Base-by-base conservation (phyloP, 2,329 filamentous ascomycete species). In the Teratosphaeria gauchensis region DNA sequence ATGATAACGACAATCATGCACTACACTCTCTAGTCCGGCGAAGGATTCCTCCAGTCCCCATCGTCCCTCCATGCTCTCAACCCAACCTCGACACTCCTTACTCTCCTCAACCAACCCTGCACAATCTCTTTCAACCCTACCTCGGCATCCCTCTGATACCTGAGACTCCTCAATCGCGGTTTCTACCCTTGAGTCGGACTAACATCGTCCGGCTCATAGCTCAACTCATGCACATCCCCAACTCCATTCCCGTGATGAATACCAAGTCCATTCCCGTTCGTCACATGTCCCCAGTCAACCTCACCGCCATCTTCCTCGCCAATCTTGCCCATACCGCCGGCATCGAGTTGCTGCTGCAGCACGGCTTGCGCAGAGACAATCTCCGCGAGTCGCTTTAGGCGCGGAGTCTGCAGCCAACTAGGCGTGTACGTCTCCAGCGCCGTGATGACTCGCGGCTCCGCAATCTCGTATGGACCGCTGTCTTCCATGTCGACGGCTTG, bases 401-500 rank as follows among this genome's bases (percentile, higher is more conserved):
- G 85, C 54, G 92, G 92, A 60, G 92, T 96, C 89, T 96, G 92
- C 55, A 96, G 84, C 92, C 92, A 99, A 66, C 92, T 96, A 63
- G 94, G 94, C 55, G 94, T 97, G 73, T 99, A 99, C 14, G 94
- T 99, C 78, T 99, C 94, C 65, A 99, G 78, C 56, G 94, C 94
- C 3, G 92, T 96, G 70, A 99, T 99, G 57, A 90, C 89, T 72
- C 94, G 84, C 31, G 94, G 94, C 75, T 99, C 94, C 14, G 94
- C 94, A 74, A 99, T 99, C 75, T 97, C 94, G 71, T 99, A 99
- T 30, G 92, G 94, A 28, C 94, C 94, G 68, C 90, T 96, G 76
- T 99, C 94, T 71, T 99, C 94, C 92, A 99, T 96, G 74, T 99
- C 94, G 60, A 99, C 92, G 54, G 94, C 91, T 59, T 92, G 88